Base-by-base conservation (phyloP, 495 filamentous ascomycete genomes). In the Acidomyces sp. region DNA sequence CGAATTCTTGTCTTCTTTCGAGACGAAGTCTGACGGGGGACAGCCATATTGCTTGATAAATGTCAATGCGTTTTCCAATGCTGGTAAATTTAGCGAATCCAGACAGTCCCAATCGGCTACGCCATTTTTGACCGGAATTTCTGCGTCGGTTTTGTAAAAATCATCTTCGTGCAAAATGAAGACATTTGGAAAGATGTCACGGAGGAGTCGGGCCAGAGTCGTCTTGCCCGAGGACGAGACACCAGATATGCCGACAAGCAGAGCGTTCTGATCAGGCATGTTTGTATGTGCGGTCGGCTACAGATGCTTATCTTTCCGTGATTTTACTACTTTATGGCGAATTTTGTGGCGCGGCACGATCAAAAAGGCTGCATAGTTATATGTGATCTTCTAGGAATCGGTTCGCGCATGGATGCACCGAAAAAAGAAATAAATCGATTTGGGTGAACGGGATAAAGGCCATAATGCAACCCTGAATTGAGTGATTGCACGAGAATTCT, bases 131-230 rank as follows among this genome's bases (percentile, higher is more conserved):
- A 46, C 31, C 10, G 51, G 78, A 40, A 82, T 72, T 39, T 79
- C 63, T n/a, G 69, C 56, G 53, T 95, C 86, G 1, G 82, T 55
- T 26, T 70, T 71, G 58, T 85, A 96, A 57, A 94, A 96, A 58
- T 96, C 88, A 62, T 96, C 88, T 57, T 90, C 74, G 56, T 94
- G 86, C 28, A 95, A 67, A 46, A 93, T 80, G 49, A 84, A 86
- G 2, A 75, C 73, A 36, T 66, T 48, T 9, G 54, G 41, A 24
- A 49, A 49, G 40, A 62, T 57, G 41, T 61, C 57, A 16, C 57
- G 57, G 4, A 65, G 51, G 3, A 62, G 53, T 11, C 62, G 55
- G n/a, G 62, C 50, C n/a, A 65, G 47, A 9, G 62, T 65, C 0
- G 62, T 65, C 41, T 65, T 65, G 9, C 62, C 62, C 6, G 53